phyloP scores from a whole-genome alignment of 192 early-diverging fungal species.

The Chytriomyces sp. region DNA sequence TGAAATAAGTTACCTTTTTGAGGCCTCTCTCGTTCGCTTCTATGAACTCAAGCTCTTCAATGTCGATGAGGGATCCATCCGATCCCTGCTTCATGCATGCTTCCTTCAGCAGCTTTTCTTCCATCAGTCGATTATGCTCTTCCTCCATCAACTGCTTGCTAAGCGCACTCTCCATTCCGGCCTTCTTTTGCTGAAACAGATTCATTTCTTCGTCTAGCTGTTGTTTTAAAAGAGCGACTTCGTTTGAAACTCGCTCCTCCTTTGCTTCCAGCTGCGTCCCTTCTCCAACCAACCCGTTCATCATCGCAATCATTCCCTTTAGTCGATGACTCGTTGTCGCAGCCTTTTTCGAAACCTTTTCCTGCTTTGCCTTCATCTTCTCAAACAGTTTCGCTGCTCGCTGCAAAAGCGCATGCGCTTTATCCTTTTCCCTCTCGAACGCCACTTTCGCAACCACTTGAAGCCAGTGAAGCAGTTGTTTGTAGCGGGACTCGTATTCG shows the following conservation, averaged over 20 bases:
- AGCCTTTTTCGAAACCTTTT: constrained; percentile 8
- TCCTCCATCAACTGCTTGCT: constrained; percentile 21
- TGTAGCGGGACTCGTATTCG: constrained; percentile 30
- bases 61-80: constrained; percentile 10
- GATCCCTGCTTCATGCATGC: constrained; percentile 8
- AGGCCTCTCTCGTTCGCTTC: constrained; percentile 28
- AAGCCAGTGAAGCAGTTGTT: constrained; percentile 36
- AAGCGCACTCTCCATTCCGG: constrained; percentile 13
- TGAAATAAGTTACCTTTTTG: constrained; percentile 11
- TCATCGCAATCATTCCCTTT: background rate
- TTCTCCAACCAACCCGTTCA: background rate
- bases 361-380: constrained; percentile 27
- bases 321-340: background rate
- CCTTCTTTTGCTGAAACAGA: constrained; percentile 11
- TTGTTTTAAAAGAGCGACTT: constrained; percentile 18
- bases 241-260: background rate
- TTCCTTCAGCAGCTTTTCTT: constrained; percentile 13
- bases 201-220: constrained; percentile 8
- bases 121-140: constrained; percentile 28
- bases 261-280: background rate
- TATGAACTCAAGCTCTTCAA: constrained; percentile 27
- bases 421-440: constrained; percentile 37
- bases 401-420: constrained; percentile 31
- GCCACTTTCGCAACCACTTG: constrained; percentile 39
- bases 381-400: constrained; percentile 20